These are phyloP conservation scores for Globisporangium ultimum DNA, from an alignment of 352 stramenopile species.

Conservation along the genomic window DNA sequence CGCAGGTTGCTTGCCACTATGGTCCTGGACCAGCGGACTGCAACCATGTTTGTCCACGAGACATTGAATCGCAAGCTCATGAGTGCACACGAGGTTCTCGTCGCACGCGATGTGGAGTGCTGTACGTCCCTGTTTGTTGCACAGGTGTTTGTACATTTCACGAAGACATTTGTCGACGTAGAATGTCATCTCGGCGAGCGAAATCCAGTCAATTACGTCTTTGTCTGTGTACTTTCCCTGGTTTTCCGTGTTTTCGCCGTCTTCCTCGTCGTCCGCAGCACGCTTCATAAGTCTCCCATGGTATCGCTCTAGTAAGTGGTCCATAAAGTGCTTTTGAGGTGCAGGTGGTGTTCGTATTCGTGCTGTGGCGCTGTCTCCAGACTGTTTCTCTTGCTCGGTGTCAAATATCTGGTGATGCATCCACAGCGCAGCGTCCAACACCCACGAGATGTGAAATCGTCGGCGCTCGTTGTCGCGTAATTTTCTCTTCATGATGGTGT, in stretches of 20 bases:
- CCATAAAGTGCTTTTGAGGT: conserved; percentile 38
- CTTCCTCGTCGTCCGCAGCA: conserved; percentile 20
- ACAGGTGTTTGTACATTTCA: conserved; percentile 57
- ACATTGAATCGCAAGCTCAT: conserved; percentile 59
- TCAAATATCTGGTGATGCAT: conserved; percentile 35
- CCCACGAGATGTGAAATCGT: conserved; percentile 61
- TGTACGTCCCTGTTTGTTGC: conserved; percentile 61
- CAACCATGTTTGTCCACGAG: conserved; percentile 51
- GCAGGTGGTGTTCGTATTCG: conserved; percentile 9
- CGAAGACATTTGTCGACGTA: conserved; percentile 59
- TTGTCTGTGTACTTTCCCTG: conserved; percentile 20
- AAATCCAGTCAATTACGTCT: conserved; percentile 51
- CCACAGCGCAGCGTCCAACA: conserved; percentile 49
- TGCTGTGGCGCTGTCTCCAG: conserved; percentile 9
- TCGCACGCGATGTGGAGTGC: conserved; percentile 73
- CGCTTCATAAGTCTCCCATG: conserved; percentile 28
- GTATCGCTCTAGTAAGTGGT: conserved; percentile 44
- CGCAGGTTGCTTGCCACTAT: conserved; percentile 33
- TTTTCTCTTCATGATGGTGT: conserved; percentile 50
- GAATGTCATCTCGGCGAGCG: conserved; percentile 44
- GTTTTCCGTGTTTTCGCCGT: conserved; percentile 19
- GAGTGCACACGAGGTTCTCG: conserved; percentile 80
- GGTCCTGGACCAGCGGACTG: conserved; percentile 47
- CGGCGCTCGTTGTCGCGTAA: conserved; percentile 60
- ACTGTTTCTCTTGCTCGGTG: neutral